Conservation (phyloP, 352 stramenopile genomes). For the Phytophthora melonis region DNA sequence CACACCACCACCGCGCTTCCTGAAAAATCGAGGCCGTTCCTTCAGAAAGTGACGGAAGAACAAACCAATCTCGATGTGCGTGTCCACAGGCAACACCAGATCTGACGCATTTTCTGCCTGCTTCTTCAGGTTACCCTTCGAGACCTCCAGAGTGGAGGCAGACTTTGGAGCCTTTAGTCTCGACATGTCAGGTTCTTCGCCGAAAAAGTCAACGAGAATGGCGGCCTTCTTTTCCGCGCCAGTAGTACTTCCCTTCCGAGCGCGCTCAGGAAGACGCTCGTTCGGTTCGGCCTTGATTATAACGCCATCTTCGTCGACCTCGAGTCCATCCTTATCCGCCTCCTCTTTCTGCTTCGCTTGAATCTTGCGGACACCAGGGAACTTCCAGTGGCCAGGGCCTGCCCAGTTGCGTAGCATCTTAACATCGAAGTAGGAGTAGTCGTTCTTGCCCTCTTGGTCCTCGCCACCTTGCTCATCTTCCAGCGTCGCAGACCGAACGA, state of each 20-base stretch:
- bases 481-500: slow-evolving; percentile 63
- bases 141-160: slow-evolving; percentile 46
- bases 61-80: slow-evolving; percentile 69
- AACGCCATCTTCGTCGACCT: slow-evolving; percentile 39
- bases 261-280: slow-evolving; percentile 23
- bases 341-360: slow-evolving; percentile 50
- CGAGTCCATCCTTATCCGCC: slow-evolving; percentile 39
- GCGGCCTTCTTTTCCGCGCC: slow-evolving; percentile 55
- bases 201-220: slow-evolving; percentile 67
- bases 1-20: slow-evolving; percentile 30
- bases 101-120: slow-evolving; percentile 65
- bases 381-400: slow-evolving; percentile 80
- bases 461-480: slow-evolving; percentile 54
- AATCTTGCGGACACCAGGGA: slow-evolving; percentile 61
- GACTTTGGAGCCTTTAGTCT: slow-evolving; percentile 54
- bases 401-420: slow-evolving; percentile 89
- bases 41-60: slow-evolving; percentile 88
- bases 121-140: slow-evolving; percentile 61
- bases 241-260: slow-evolving; percentile 31
- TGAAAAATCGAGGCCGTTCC: slow-evolving; percentile 74
- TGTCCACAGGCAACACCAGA: slow-evolving; percentile 81
- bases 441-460: slow-evolving; percentile 51
- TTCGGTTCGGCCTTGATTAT: slow-evolving; percentile 38
- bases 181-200: slow-evolving; percentile 54
- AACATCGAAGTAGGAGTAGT: slow-evolving; percentile 88